These are phyloP conservation scores for Ordospora colligata DNA, from an alignment of 371 early-diverging fungal genomes.

Conservation along the genomic window DNA sequence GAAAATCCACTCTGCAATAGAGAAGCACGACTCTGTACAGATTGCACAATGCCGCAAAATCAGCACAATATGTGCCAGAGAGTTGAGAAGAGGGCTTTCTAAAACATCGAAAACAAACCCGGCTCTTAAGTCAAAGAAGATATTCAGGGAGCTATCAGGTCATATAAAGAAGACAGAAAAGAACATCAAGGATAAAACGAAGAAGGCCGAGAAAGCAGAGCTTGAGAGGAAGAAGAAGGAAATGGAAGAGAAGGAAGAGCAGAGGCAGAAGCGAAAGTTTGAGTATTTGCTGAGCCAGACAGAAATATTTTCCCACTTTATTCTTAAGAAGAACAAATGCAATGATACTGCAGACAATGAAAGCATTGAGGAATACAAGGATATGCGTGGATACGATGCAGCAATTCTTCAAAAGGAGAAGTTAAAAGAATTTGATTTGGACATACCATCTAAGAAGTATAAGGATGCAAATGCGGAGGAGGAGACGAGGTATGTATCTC, in stretches of 20 bases:
- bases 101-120: conserved; percentile 59
- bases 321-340: conserved; percentile 62
- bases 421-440: background rate
- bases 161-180: conserved; percentile 47
- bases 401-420: conserved; percentile 6
- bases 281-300: conserved; percentile 88
- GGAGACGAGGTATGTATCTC: conserved; percentile 48
- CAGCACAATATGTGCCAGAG: conserved; percentile 52
- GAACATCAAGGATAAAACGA: conserved; percentile 67
- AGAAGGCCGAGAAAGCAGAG: conserved; percentile 77
- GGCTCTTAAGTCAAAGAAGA: conserved; percentile 53
- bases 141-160: conserved; percentile 53
- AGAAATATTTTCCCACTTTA: conserved; percentile 86
- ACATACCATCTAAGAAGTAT: background rate
- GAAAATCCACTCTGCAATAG: background rate
- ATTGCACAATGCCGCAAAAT: conserved; percentile 46
- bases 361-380: background rate
- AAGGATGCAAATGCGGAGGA: background rate
- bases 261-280: conserved; percentile 79
- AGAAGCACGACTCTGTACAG: background rate
- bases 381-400: conserved; percentile 58
- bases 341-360: conserved; percentile 5
- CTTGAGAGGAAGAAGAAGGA: conserved; percentile 70
- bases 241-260: conserved; percentile 76
- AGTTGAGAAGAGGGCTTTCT: conserved; percentile 53